Conservation (phyloP, 2,329 filamentous ascomycete genomes). For the Penicillium sp. region DNA sequence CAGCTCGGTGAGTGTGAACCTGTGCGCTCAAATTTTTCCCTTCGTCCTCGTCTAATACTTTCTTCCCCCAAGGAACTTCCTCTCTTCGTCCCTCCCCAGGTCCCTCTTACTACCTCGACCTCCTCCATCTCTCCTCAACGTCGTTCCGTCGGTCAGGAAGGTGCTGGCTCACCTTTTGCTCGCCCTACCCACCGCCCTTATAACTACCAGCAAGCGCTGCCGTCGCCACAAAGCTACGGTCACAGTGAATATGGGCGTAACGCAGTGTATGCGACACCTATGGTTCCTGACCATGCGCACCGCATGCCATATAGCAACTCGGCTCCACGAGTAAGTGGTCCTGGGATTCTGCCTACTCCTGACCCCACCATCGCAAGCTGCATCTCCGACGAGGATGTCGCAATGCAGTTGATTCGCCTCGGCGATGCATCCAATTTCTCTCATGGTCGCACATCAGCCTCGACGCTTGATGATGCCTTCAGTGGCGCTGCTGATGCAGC, state of each 20-base stretch:
- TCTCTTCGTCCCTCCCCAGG: slow-evolving; percentile 87
- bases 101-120: slow-evolving; percentile 90
- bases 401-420: slow-evolving; percentile 91
- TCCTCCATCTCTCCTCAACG: slow-evolving; percentile 93
- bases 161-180: slow-evolving; percentile 63
- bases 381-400: slow-evolving; percentile 97
- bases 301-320: slow-evolving; percentile 51
- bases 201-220: slow-evolving; percentile 68
- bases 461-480: slow-evolving; percentile 87
- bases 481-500: slow-evolving; percentile 81
- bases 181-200: slow-evolving; percentile 74
- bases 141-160: slow-evolving; percentile 68
- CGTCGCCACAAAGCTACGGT: slow-evolving; percentile 75
- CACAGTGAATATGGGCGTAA: slow-evolving; percentile 45
- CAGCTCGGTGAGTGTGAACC: slow-evolving; percentile 73
- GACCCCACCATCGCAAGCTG: slow-evolving; percentile 96
- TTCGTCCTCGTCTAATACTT: slow-evolving; percentile 11
- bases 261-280: slow-evolving; percentile 58
- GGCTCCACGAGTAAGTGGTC: slow-evolving; percentile 36
- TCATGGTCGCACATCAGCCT: slow-evolving; percentile 86
- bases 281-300: slow-evolving; percentile 52
- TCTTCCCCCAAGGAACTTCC: slow-evolving; percentile 70
- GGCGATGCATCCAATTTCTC: slow-evolving; percentile 92
- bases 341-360: slow-evolving; percentile 77
- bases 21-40: slow-evolving; percentile 16